Evolutionary conservation across 1,284 basidiomycete species (phyloP), one percentile per base, ranked within the genome.

Genomic region (Puccinia horiana): DNA sequence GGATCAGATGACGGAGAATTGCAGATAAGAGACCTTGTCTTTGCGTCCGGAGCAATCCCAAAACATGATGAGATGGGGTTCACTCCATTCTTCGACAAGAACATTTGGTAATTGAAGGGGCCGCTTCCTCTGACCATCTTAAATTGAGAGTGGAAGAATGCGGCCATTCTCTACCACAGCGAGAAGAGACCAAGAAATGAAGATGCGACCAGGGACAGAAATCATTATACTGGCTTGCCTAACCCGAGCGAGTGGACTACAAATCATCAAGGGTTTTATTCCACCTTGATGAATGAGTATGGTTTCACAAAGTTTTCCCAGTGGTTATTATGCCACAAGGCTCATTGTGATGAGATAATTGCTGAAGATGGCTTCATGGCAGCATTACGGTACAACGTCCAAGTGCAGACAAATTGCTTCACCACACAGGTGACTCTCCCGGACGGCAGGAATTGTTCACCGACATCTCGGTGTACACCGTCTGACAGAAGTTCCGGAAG

Each of bases 121-220:
- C 65, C 65, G 2, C 11, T 69, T 2, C 65, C 65, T 40, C 16
- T 69, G 20, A 69, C 65, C 65, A 69, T 69, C 16, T 69, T 69
- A n/a, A 40, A 69, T 12, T 2, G 16, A 26, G 11, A 49, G 0
- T 72, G 69, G 69, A 40, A 72, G 23, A 44, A 47, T 11, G 44
- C 18, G 12, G 69, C 44, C 5, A 40, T 49, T 49, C 29, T n/a
- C 2, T 29, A n/a, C 26, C 69, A 72, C 37, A n/a, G 42, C 3
- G 29, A 70, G 2, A 70, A 70, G 35, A 2, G 54, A n/a, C 18
- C 11, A 1, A 61, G 18, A 35, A 6, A 12, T 9, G 9, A 35
- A 2, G 29, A 35, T n/a, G n/a, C n/a, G n/a, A n/a, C n/a, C 11
- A 61, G 35, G 18, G 58, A 61, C 18, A 20, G 58, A 14, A 35